Evolutionary conservation across 2,329 filamentous ascomycete genomes (phyloP), one percentile per base, ranked within the genome.

Genomic region (Teratosphaeria destructans): DNA sequence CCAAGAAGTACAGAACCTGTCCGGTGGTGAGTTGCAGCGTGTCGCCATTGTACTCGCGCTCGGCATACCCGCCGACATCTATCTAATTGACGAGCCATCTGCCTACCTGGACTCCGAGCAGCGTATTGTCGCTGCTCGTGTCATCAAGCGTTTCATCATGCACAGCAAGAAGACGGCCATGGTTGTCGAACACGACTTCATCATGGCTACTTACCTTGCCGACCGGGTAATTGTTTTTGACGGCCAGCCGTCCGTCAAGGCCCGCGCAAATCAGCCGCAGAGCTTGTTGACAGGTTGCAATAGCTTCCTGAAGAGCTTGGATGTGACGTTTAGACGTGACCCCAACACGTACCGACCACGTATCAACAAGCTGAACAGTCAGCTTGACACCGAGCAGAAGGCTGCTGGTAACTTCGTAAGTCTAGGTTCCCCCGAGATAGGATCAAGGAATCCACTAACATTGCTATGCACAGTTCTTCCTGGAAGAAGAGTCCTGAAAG

Each of bases 61-160:
- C 27, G 94, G 94, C 73, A 83, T 96, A 53, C 94, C 94, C 35
- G 94, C 94, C 59, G 94, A 99, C 71, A 96, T 99, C 72, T 99
- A 99, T 76, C 82, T 99, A 65, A 99, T 99, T 71, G 94, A 99
- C 73, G 94, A 99, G 79, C 94, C 94, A 54, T 94, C 89, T 67
- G 92, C 92, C 64, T 99, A 99, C 77, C 88, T 99, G 61, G 94
- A 99, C 76, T 97, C 94, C 56, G 94, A 99, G 79, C 94, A 99
- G 79, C 93, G 94, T 88, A 96, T 99, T 72, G 87, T 99, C 69
- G 93, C 92, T 63, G 88, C 93, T 54, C 88, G 92, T 73, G 95
- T 99, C 73, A 99, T 99, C 80, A 99, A 99, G 83, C 88, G 94
- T 67, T 99, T 95, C 83, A 99, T 99, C 77, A 99, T 99, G 94